These are phyloP conservation scores for Fusarium sp. DNA, from an alignment of 2,329 filamentous ascomycete genomes.

Conservation along the genomic window DNA sequence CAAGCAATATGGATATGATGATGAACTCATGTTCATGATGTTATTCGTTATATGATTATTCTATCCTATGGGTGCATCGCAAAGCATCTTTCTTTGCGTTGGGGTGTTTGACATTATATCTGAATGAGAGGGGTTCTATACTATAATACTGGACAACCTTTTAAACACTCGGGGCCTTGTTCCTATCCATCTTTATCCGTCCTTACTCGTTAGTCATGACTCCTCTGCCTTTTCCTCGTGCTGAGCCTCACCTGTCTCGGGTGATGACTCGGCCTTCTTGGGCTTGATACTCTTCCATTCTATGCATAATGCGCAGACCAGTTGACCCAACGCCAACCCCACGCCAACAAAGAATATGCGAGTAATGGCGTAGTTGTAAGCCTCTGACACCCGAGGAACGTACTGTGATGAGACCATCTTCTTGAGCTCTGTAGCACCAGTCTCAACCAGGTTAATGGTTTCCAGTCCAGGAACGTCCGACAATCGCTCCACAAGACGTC, in stretches of 20 bases:
- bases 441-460: constrained; percentile 57
- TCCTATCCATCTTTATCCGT: neutral
- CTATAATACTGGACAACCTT: neutral
- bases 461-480: constrained; percentile 58
- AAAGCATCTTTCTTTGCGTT: neutral
- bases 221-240: constrained; percentile 24
- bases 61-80: neutral
- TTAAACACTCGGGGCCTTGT: too few species aligned
- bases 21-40: neutral
- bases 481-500: constrained; percentile 57
- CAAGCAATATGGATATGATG: neutral
- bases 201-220: constrained; percentile 22
- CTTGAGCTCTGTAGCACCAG: constrained; percentile 71
- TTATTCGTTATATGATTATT: constrained; percentile 9
- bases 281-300: constrained; percentile 76
- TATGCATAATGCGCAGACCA: constrained; percentile 69
- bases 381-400: constrained; percentile 65
- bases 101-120: neutral
- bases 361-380: constrained; percentile 74
- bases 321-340: constrained; percentile 65
- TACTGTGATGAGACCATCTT: constrained; percentile 62
- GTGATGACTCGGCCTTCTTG: constrained; percentile 54
- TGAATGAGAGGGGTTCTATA: neutral
- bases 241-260: constrained; percentile 2
- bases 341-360: constrained; percentile 73